These are phyloP conservation scores for Miamiensis avidus DNA, from an alignment of 169 alveolate species.

Conservation along the genomic window DNA sequence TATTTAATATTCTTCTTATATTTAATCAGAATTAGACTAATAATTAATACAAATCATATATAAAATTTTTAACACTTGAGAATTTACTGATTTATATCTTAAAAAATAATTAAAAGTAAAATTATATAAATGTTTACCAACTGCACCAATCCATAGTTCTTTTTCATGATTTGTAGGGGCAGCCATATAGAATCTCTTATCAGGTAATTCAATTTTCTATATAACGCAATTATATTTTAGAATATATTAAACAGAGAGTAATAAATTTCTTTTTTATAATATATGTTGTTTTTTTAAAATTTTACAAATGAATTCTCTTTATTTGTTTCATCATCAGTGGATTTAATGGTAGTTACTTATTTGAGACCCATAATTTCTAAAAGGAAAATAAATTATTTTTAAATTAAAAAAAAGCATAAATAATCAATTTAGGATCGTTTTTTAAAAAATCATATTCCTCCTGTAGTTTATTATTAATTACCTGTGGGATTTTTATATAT, in stretches of 20 bases:
- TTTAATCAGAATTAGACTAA: too few relatives aligned
- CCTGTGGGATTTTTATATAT: slow-evolving; percentile 58
- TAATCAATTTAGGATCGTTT: too few relatives aligned
- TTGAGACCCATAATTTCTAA: slow-evolving; percentile 55
- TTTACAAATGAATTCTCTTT: slow-evolving; percentile 63
- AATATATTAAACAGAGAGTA: not conserved
- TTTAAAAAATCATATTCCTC: too few relatives aligned
- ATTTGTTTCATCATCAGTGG: slow-evolving; percentile 68
- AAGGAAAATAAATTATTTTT: too few relatives aligned
- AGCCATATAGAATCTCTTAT: slow-evolving; percentile 53
- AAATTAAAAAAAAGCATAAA: too few relatives aligned
- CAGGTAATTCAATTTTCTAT: slow-evolving; percentile 69
- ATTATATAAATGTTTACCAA: slow-evolving; percentile 51
- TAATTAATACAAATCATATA: too few relatives aligned
- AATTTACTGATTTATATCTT: too few relatives aligned
- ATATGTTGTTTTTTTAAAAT: not conserved
- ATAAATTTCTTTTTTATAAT: not conserved
- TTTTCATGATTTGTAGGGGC: slow-evolving; percentile 70
- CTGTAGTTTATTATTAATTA: too few relatives aligned
- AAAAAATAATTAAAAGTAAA: too few relatives aligned
- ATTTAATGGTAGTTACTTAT: slow-evolving; percentile 65
- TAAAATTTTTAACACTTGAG: too few relatives aligned
- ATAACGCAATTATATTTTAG: not conserved
- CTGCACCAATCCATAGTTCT: slow-evolving; percentile 82
- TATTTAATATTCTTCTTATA: too few relatives aligned